Evolutionary conservation across 176 grass and related monocot genomes (phyloP).

Genomic region (Saccharum officinarum): DNA sequence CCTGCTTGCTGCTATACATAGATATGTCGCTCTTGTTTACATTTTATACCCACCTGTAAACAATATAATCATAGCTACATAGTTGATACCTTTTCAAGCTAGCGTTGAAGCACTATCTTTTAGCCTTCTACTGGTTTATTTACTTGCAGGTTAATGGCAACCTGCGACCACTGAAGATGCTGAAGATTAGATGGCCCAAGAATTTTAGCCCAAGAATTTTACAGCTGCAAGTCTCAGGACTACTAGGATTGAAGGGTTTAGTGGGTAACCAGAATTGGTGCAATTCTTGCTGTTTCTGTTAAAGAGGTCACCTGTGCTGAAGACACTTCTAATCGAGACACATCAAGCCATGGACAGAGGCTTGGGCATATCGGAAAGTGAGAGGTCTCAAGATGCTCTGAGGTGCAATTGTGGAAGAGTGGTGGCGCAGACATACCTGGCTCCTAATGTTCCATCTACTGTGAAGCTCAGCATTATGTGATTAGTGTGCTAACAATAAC

Average conservation of each 20-base stretch:
- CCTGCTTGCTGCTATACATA: too few species aligned
- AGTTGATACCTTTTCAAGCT: too few species aligned
- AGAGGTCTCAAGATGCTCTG: not conserved
- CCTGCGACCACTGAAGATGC: not conserved
- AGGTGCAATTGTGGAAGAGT: not conserved
- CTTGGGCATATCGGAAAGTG: not conserved
- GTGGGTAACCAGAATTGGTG: conserved; percentile 14
- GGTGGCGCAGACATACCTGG: not conserved
- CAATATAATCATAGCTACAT: too few species aligned
- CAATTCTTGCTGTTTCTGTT: not conserved
- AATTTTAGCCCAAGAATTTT: not conserved
- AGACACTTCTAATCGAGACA: not conserved
- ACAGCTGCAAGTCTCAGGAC: not conserved
- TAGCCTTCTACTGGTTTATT: not conserved
- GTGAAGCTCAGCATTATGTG: conserved; percentile 1
- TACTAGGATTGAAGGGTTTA: not conserved
- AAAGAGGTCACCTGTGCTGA: not conserved
- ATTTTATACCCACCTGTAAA: too few species aligned
- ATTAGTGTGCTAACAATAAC: not conserved
- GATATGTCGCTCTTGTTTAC: too few species aligned
- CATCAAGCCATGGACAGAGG: too few species aligned
- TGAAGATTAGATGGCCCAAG: conserved; percentile 13
- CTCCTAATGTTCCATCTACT: not conserved
- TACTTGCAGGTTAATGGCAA: not conserved
- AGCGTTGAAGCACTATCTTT: too few species aligned